Evolutionary conservation across 2,329 filamentous ascomycete species (phyloP), one percentile per base, ranked within the genome.

Genomic region (Septoria linicola): DNA sequence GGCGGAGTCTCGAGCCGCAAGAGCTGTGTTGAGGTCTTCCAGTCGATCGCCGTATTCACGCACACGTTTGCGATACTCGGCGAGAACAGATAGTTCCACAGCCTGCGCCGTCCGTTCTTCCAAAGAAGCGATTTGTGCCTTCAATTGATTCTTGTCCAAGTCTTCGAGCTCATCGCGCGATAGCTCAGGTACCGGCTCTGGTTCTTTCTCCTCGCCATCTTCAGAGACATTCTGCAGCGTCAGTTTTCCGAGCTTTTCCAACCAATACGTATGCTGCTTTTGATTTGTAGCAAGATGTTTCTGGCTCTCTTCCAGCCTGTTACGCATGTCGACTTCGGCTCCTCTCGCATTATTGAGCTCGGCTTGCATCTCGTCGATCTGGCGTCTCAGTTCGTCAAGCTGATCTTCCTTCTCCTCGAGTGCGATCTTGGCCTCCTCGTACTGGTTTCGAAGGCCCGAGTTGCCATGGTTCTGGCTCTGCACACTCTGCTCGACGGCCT

Each of bases 321-420:
- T 97, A 57, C 88, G 87, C 90, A 97, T 96, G 71, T 99, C 93
- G 55, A 99, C 96, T 70, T 99, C 93, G 2, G 86, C 77, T 0
- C 89, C 91, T 8, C 92, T 83, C 0, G 87, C 95, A 65, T 89
- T 87, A 66, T 97, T 96, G 50, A 97, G 79, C 67, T 95, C 89
- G 0, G 84, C 75, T 1, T 83, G 87, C 76, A 91, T 95, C 62
- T 88, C 84, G 59, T 99, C 92, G 8, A 97, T 79, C 63, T 96
- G 88, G 3, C 81, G 76, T 73, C 97, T 99, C 49, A 97, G 71
- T 8, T 81, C 76, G 40, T 84, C 80, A 2, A 99, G 80, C 67
- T 93, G 88, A 60, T 86, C 81, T 70, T 89, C 95, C 74, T 89
- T 95, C 25, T 80, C 76, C 19, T 84, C 81, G 7, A 97, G 78